Evolutionary conservation across 1,284 basidiomycete species (phyloP).

Genomic region (Cutaneotrichosporon sp.): DNA sequence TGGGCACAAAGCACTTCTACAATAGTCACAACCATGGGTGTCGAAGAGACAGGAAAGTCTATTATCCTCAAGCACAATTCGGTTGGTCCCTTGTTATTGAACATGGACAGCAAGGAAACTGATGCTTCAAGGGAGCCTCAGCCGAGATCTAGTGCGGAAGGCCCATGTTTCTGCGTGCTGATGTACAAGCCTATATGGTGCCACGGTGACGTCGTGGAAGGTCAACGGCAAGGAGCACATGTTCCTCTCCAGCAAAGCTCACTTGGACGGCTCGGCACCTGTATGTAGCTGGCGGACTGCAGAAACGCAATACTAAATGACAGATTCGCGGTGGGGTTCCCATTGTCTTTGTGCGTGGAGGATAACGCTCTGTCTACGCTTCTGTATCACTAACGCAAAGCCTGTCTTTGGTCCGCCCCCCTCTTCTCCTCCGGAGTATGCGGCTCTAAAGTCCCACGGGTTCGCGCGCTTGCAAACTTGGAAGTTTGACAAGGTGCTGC

Average conservation of each 20-base stretch:
- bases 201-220: constrained; percentile 56
- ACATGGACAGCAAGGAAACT: neutral
- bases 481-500: constrained; percentile 60
- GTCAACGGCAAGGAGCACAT: constrained; percentile 58
- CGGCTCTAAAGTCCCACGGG: constrained; percentile 71
- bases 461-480: constrained; percentile 72
- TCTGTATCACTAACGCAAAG: constrained; percentile 17
- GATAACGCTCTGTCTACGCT: no score
- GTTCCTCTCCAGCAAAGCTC: constrained; percentile 74
- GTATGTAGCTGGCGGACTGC: constrained; percentile 24
- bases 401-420: constrained; percentile 76
- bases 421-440: constrained; percentile 52
- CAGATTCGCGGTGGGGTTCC: constrained; percentile 74
- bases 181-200: constrained; percentile 59
- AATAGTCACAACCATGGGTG: constrained; percentile 33
- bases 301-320: neutral
- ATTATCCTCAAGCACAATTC: constrained; percentile 38
- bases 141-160: constrained; percentile 55
- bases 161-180: neutral
- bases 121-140: constrained; percentile 57
- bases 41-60: constrained; percentile 38
- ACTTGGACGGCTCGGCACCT: constrained; percentile 65
- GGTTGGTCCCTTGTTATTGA: constrained; percentile 22
- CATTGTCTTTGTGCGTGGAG: constrained; percentile 56
- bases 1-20: neutral